Evolutionary conservation across 495 filamentous ascomycete species (phyloP).

Genomic region (Immersiella caudata): DNA sequence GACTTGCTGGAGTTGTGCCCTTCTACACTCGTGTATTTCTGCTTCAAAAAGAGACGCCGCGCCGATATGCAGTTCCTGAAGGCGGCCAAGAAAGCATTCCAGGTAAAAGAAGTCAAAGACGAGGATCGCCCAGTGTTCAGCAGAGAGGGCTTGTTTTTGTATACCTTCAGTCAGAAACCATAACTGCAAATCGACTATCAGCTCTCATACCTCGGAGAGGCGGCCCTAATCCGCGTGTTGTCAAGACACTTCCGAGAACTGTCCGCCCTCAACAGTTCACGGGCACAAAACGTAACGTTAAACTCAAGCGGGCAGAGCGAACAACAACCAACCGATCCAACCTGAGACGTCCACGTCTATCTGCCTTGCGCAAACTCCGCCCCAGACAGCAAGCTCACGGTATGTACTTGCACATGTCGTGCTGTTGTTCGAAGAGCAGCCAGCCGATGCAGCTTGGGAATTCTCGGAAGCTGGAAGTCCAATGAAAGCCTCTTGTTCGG

Average conservation of each 20-base stretch:
- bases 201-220: neutral
- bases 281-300: neutral
- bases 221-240: neutral
- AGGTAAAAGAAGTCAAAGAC: conserved; percentile 64
- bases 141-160: conserved; percentile 66
- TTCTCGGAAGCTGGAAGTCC: neutral
- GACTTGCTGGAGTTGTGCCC: conserved; percentile 58
- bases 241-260: neutral
- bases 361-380: neutral
- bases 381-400: neutral
- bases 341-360: neutral
- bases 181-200: conserved; percentile 5
- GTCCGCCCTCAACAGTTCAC: neutral
- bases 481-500: neutral
- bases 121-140: conserved; percentile 61
- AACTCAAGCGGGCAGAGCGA: conserved; percentile 7
- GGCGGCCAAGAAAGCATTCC: conserved; percentile 64
- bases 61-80: conserved; percentile 75
- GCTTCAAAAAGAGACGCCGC: conserved; percentile 85
- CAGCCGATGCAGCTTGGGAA: conserved; percentile 1
- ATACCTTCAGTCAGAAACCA: conserved; percentile 57
- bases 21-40: conserved; percentile 80
- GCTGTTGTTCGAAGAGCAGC: conserved; percentile 4
- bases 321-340: conserved; percentile 1
- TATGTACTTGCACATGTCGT: neutral